Evolutionary conservation across 2,329 filamentous ascomycete species (phyloP).

Genomic region (Diaporthe citriasiana): DNA sequence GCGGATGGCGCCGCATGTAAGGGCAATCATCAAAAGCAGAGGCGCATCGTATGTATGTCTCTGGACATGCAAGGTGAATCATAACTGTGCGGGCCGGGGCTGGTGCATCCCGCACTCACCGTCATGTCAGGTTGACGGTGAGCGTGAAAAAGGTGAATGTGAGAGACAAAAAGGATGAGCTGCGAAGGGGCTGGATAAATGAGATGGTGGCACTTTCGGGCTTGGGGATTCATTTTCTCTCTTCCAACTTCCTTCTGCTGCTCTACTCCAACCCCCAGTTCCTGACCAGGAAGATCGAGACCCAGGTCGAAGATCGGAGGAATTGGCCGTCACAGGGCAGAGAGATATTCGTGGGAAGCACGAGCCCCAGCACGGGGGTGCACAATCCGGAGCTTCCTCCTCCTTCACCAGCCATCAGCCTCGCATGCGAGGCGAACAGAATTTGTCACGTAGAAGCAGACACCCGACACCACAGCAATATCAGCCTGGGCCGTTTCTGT

Average conservation of each 20-base stretch:
- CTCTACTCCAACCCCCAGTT: not conserved
- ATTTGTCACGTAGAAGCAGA: not conserved
- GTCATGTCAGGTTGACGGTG: not conserved
- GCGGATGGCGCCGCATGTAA: conserved; percentile 33
- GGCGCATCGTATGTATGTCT: conserved; percentile 28
- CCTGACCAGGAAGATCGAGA: not conserved
- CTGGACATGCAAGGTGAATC: conserved; percentile 24
- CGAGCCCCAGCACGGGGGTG: not conserved
- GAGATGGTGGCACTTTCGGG: not conserved
- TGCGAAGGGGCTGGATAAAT: not conserved
- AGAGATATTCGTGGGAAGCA: not conserved
- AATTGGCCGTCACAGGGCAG: not conserved
- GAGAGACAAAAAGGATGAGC: not conserved
- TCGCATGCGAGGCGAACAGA: conserved; percentile 6
- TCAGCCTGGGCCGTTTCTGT: no score
- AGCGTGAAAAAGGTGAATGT: not conserved
- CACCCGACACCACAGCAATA: not conserved
- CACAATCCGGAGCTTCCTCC: not conserved
- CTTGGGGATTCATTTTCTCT: not conserved
- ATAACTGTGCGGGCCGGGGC: not conserved
- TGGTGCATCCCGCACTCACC: conserved; percentile 1
- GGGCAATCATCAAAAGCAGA: conserved; percentile 28
- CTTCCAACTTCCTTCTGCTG: not conserved
- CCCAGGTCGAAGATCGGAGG: not conserved
- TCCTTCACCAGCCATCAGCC: not conserved